phyloP scores from a whole-genome alignment of 306 rosid genomes.

The Prinsepia uniflora region DNA sequence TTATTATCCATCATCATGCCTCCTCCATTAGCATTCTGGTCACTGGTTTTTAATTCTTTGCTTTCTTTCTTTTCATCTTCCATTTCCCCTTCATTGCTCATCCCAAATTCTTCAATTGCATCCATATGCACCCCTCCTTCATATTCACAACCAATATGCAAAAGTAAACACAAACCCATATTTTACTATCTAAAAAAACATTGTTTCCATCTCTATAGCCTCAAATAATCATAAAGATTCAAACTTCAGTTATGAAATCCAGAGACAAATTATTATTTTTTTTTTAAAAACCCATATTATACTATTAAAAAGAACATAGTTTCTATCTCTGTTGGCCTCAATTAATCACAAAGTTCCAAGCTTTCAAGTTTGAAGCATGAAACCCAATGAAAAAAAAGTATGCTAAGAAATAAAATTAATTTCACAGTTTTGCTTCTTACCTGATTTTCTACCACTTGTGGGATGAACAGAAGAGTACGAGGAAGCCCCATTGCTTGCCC shows the following conservation, averaged over 20 bases:
- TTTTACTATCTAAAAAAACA: background rate
- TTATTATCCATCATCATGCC: background rate
- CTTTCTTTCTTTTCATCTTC: constrained; percentile 28
- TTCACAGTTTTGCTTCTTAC: constrained; percentile 31
- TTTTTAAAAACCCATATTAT: background rate
- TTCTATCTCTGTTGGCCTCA: too few relatives aligned
- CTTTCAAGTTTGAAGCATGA: background rate
- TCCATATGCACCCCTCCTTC: constrained; percentile 43
- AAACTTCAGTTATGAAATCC: background rate
- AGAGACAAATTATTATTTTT: too few relatives aligned
- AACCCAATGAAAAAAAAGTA: background rate
- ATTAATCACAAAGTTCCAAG: background rate
- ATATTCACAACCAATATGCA: background rate
- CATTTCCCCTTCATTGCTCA: constrained; percentile 30
- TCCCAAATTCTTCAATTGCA: constrained; percentile 60
- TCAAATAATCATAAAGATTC: background rate
- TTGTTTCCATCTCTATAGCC: too few relatives aligned
- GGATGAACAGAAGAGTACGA: constrained; percentile 26
- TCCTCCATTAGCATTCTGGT: constrained; percentile 5
- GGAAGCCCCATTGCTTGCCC: constrained; percentile 14
- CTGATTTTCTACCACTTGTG: constrained; percentile 20
- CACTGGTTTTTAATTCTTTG: constrained; percentile 11
- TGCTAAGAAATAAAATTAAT: background rate
- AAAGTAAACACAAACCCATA: background rate
- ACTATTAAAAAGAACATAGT: background rate